Base-by-base conservation (phyloP, 208 protist species). In the Wallacemonas sp. region DNA sequence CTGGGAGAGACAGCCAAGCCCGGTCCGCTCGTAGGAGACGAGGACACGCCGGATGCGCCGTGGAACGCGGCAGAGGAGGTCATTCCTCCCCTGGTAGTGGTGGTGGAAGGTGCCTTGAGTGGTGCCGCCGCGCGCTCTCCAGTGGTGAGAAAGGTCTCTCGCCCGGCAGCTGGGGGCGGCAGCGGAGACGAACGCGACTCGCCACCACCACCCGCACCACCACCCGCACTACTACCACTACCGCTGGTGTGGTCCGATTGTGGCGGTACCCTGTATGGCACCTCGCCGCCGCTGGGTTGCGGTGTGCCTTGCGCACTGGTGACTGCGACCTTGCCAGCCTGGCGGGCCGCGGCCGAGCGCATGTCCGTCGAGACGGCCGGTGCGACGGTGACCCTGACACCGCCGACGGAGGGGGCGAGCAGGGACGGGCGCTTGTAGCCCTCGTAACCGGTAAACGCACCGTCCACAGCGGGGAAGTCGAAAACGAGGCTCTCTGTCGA, bases 391-490 rank as follows among this genome's bases (percentile, higher is more conserved):
- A 76, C 65, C 0, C 20, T 25, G 8, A 71, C 38, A 1, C 18
- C 26, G 10, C 28, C 55, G 20, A 42, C 26, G 22, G 26, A 61
- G 22, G 39, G 7, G 1, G 32, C n/a, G 26, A 39, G n/a, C 23
- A 33, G 25, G 0, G 59, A 14, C 16, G 39, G 31, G 23, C 3
- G 63, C 38, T 76, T 61, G 65, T 76, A 80, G 5, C 57, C 62
- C 3, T 67, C 70, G 46, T 76, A 76, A 22, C 61, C 70, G 23
- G 64, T 70, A 29, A 80, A 73, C 10, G 62, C 55, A 12, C 65
- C 69, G 33, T 73, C 61, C 46, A 29, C 41, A 12, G 26, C 12
- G 39, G 5, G 7, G 7, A 33, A 16, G 48, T 42, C 25, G 8
- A 41, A 28, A 10, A 1, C 3, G 31, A 23, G 44, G 41, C 26